Evolutionary conservation across 768 basidiomycete genomes (phyloP), one percentile per base, ranked within the genome.

Genomic region (Exsudoporus frostii): DNA sequence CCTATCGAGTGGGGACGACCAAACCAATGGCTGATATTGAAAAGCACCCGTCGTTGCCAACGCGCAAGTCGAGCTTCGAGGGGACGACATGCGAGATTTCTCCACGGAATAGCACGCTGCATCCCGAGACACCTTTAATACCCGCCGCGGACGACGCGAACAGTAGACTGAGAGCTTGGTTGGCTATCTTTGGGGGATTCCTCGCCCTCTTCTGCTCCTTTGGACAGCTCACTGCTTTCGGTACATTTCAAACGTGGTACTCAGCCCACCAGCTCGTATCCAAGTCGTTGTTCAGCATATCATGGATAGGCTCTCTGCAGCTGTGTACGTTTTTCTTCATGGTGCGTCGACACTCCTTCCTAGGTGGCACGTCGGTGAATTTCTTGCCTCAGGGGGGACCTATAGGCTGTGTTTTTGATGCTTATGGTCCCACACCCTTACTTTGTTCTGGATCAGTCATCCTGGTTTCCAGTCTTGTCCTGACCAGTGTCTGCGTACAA

Each of bases 211-310:
- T 86, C 69, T 84, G 79, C 63, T 82, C 84, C 2, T 87, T 89
- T 64, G 87, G 87, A 9, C 84, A 82, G 58, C 80, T 88, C 73
- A 84, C 76, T 48, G 79, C 86, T 41, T 89, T 88, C 56, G 87
- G 87, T 15, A 85, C 84, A 38, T 89, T 82, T 65, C 84, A 87
- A 65, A 69, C 81, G 13, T 88, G 82, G 80, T 88, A 89, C 58
- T 72, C 76, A 10, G 68, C 66, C 14, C 81, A 89, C 65, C 82
- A 88, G 64, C 74, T 89, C 17, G 64, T 65, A 17, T 65, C 74
- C 57, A 56, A 77, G 33, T 68, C 80, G 14, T 71, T 81, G 14
- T 82, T 81, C 34, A 78, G 74, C 22, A 84, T 88, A 55, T 82
- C 85, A 3, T 86, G 85, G 82, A 86, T 88, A 57, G 86, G 85